Conservation (phyloP, 305 asterid genomes). For the Striga hermonthica region DNA sequence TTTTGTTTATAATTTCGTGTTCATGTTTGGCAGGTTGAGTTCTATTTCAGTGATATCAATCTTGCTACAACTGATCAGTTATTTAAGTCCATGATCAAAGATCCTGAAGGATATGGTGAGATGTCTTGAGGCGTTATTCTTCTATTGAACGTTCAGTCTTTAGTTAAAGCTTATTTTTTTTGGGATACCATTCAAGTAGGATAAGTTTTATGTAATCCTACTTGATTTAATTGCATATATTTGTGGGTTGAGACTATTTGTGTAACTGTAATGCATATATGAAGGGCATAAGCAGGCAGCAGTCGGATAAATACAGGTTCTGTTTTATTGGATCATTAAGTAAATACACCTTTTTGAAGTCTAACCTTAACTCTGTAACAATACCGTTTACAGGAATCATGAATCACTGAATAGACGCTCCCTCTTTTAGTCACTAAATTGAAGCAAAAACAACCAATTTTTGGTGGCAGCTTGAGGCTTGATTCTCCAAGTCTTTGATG, state of each 20-base stretch:
- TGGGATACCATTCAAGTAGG: neutral
- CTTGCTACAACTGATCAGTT: conserved; percentile 87
- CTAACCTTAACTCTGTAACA: neutral
- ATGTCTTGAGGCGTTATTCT: conserved; percentile 22
- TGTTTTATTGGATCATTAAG: conserved; percentile 1
- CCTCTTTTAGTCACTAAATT: neutral
- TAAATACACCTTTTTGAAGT: conserved; percentile 6
- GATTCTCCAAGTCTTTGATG: neutral
- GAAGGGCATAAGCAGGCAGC: conserved; percentile 17
- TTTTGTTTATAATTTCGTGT: conserved; percentile 11
- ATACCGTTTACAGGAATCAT: conserved; percentile 16
- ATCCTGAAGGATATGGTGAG: conserved; percentile 86
- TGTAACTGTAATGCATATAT: neutral
- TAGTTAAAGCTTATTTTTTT: neutral
- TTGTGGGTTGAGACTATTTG: neutral
- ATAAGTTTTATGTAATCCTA: neutral
- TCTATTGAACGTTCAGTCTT: neutral
- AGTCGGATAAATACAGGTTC: conserved; percentile 16
- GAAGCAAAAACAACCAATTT: neutral
- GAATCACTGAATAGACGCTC: conserved; percentile 1
- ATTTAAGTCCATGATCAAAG: conserved; percentile 64
- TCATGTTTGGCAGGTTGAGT: conserved; percentile 64
- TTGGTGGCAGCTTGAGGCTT: neutral
- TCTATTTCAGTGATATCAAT: conserved; percentile 85
- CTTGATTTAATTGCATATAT: neutral